Evolutionary conservation across 352 stramenopile species (phyloP), one percentile per base, ranked within the genome.

Genomic region (Phytophthora fragariaefolia): DNA sequence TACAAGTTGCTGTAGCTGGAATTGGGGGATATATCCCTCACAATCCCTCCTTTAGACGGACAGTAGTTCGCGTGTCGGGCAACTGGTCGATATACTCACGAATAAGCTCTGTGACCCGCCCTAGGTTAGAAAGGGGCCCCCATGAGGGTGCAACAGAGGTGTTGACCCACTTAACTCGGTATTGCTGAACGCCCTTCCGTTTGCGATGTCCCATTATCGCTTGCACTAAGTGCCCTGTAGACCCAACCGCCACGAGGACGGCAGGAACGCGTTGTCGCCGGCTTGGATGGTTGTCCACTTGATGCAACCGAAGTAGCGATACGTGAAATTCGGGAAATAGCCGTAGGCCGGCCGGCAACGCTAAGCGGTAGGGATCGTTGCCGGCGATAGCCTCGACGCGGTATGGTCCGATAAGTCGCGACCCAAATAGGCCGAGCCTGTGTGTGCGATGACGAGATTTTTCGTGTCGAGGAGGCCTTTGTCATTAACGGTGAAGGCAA

Each of bases 361-460:
- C n/a, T n/a, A n/a, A n/a, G n/a, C n/a, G n/a, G n/a, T n/a, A n/a
- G n/a, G n/a, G n/a, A n/a, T n/a, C n/a, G n/a, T n/a, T n/a, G n/a
- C n/a, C 57, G 0, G 32, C 40, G 40, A 61, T 23, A 3, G n/a
- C n/a, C 6, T 27, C 13, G 28, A 61, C 28, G 1, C 18, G n/a
- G 22, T 63, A 59, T 10, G 52, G 52, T 23, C 53, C 46, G 13
- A 69, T 58, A 13, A 63, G 58, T 7, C 52, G 42, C 0, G 61
- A 1, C 15, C 52, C 46, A 32, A 63, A 47, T 46, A 23, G 4
- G 13, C 32, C 13, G 50, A 28, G 27, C 42, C 46, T 6, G 26
- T 56, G 49, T 63, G 61, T 9, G 38, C 20, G 1, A 69, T 0
- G 20, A 63, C 45, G 26, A 69, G 45, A 23, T 52, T 58, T 20